Base-by-base conservation (phyloP, 2,329 filamentous ascomycete species). In the Tolypocladium capitatum region DNA sequence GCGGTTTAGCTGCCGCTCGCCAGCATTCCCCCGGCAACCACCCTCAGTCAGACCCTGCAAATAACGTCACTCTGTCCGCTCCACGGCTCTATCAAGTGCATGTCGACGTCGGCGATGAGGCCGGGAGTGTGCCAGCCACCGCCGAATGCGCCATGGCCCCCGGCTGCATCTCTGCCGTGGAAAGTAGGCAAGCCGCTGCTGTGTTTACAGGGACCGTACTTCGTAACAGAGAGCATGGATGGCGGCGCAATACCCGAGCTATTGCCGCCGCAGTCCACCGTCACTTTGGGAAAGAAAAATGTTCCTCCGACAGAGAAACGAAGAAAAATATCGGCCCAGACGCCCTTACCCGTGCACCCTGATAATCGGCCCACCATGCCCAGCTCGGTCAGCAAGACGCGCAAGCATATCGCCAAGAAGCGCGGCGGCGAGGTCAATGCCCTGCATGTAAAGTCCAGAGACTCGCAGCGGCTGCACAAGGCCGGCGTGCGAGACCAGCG, bases 321-420 rank as follows among this genome's bases (percentile, higher is more conserved):
- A 13, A 5, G 38, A 9, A 41, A 42, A 42, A 41, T 28, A 41
- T 41, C 24, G n/a, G 38, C 10, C 24, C 7, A n/a, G 24, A 28
- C 38, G 24, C 38, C 38, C 13, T n/a, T n/a, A 24, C 24, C 24
- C 5, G 24, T n/a, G 18, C 38, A 20, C 14, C 9, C 38, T 21
- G 16, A 27, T 3, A 42, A n/a, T 2, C 16, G n/a, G 38, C 38
- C 38, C 60, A 74, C 58, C 24, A 94, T 94, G 89, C 78, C 86
- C 14, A 84, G 81, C 61, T 79, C 83, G 41, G 69, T 96, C 7
- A 71, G 80, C 53, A 97, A 96, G 63, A 85, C 92, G 20, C 80
- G 85, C 53, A 97, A 97, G 70, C 81, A 88, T 54, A 91, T 97
- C 54, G 72, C 81, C 32, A 95, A 94, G 71, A 96, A 96, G 75